Base-by-base conservation (phyloP, 1,284 basidiomycete genomes). In the Erythrobasidium hasegawianum region DNA sequence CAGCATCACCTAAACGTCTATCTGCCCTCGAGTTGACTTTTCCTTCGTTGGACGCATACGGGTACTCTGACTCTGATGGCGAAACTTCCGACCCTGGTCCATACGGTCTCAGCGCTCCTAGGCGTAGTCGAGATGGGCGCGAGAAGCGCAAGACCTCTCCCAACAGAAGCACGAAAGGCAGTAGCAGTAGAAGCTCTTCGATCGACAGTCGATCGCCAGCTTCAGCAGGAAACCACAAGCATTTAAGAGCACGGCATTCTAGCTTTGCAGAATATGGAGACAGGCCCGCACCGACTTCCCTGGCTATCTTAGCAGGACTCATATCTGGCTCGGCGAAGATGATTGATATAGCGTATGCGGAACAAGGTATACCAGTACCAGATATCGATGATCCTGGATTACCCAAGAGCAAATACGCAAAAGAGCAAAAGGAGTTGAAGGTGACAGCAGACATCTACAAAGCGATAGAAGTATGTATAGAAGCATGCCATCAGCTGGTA, bases 381-480 rank as follows among this genome's bases (percentile, higher is more conserved):
- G 62, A 65, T 58, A 65, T 65, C 14, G 62, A 65, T 52, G 62
- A 65, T 58, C 62, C 62, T n/a, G 62, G 62, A 20, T 29, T 65
- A 29, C 62, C 62, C 4, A 65, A 65, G 22, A 57, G 55, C 62
- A 65, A 53, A 38, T 65, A 65, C 29, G 54, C 54, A 10, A 65
- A 65, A 26, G 62, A 65, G 29, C 62, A 38, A 20, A 65, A 24
- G 55, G 62, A 65, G 47, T 55, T 65, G 43, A 57, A 58, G 33
- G 49, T 65, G 9, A 65, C 62, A 2, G 57, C 53, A 26, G 62
- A 65, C 29, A 58, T 65, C 20, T 65, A 65, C 56, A 57, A 58
- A 58, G 62, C 62, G 20, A 58, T 65, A 18, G 62, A 65, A 53
- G 62, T 65, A 14, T 65, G 62, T 33, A 65, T 65, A 13, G 62